Evolutionary conservation across 2,329 filamentous ascomycete species (phyloP), one percentile per base, ranked within the genome.

Genomic region (Leptographium flavum): DNA sequence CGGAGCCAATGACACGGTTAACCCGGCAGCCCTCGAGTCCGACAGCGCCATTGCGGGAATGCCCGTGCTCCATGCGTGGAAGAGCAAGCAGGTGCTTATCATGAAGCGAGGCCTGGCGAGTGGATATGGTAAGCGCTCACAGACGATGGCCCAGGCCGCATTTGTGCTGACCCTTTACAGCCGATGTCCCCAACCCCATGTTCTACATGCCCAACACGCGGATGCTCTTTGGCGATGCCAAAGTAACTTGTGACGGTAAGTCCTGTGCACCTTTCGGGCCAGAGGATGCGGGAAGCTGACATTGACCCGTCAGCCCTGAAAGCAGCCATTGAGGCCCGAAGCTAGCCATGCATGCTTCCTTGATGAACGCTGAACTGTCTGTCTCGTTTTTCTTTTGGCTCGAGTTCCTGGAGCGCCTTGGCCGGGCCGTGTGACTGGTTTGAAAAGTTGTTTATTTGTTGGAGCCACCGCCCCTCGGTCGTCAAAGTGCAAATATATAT

Each of bases 71-170:
- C 84, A 94, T 52, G 87, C 84, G 6, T 94, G 87, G 84, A 93
- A 94, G 77, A 87, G 83, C 57, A 94, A 93, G 69, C 81, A 90
- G 58, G 85, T 92, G 2, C 76, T 94, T 44, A 83, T 94, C 11
- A 94, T 94, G 87, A 94, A 94, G 73, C 71, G 87, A 48, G 81
- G 87, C 42, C 81, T 94, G 81, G 81, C 83, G 5, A 88, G 83
- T 58, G 87, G 87, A 50, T 94, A 94, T 61, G 85, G 80, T 82
- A 56, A 64, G 76, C 64, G 14, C 3, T 15, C 38, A 17, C n/a
- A 23, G 38, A 44, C 47, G 42, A 48, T 39, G 25, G 32, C 35
- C 43, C 8, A 36, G 14, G n/a, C 5, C 8, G 7, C 11, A 23
- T 21, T 9, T 19, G 31, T 40, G 11, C 28, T 45, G n/a, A 45